A percentile compares a stretch with the other conserved stretches of the same genome.
These are phyloP conservation scores for Coemansia sp. DNA, from an alignment of 371 early-diverging fungal species.

Conservation along the genomic window DNA sequence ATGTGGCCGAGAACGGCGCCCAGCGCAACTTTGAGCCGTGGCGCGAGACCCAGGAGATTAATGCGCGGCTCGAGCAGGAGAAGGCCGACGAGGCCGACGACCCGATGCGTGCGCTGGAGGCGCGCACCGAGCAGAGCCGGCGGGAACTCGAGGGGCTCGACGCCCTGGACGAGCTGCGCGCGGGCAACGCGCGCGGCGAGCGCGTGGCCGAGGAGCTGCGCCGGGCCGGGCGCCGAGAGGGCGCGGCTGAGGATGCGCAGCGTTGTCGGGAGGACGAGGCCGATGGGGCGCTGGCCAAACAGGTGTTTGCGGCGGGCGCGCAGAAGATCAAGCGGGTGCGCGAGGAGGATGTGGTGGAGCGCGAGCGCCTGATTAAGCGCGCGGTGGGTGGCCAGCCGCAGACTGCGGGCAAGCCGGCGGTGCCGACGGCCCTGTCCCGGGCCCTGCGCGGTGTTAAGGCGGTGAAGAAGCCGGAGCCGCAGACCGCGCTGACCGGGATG, in stretches of 20 bases:
- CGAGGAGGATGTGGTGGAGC: constrained; percentile 52
- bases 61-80: constrained; percentile 57
- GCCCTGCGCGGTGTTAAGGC: constrained; percentile 29
- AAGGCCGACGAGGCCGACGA: constrained; percentile 80
- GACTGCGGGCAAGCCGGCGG: not conserved
- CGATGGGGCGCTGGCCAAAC: constrained; percentile 63
- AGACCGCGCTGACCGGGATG: constrained; percentile 23
- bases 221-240: not conserved
- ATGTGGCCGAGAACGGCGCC: constrained; percentile 92
- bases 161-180: constrained; percentile 90
- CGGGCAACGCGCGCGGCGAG: constrained; percentile 82
- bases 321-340: constrained; percentile 65
- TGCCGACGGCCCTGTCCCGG: constrained; percentile 8
- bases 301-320: constrained; percentile 66
- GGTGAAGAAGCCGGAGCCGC: not conserved
- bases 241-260: not conserved
- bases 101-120: constrained; percentile 93
- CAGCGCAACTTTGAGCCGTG: constrained; percentile 95
- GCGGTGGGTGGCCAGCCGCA: not conserved
- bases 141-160: constrained; percentile 97
- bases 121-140: constrained; percentile 87
- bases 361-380: constrained; percentile 18
- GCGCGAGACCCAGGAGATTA: constrained; percentile 68
- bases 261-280: constrained; percentile 57
- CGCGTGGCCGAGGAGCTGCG: constrained; percentile 60